Conservation (phyloP, 2,329 filamentous ascomycete species). For the Calycina herbarum region DNA sequence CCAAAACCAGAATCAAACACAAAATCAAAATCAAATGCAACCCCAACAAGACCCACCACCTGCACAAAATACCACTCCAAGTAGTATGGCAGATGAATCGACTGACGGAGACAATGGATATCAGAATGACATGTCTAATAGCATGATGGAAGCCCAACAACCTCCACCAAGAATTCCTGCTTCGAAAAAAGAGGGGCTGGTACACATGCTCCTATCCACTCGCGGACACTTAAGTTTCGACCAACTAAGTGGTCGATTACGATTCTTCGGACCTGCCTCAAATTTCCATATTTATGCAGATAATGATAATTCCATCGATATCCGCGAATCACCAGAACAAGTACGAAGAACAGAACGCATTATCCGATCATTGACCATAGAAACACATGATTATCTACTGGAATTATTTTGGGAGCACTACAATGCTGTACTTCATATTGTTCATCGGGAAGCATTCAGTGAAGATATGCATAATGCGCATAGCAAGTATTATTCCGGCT, state of each 20-base stretch:
- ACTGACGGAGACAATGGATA: constrained; percentile 25
- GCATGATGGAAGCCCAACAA: constrained; percentile 13
- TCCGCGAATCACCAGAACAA: constrained; percentile 46
- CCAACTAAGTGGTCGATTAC: constrained; percentile 49
- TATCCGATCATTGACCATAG: constrained; percentile 46
- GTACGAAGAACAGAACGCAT: constrained; percentile 48
- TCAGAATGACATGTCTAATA: constrained; percentile 14
- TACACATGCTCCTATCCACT: constrained; percentile 50
- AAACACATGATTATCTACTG: constrained; percentile 54
- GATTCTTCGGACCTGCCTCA: constrained; percentile 55
- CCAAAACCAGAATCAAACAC: background rate
- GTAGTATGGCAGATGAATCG: constrained; percentile 22
- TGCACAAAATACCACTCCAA: constrained; percentile 21
- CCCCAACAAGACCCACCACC: background rate
- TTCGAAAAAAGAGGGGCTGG: constrained; percentile 48
- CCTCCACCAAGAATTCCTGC: constrained; percentile 37
- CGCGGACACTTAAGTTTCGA: constrained; percentile 53
- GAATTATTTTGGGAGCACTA: constrained; percentile 53
- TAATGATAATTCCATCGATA: constrained; percentile 38
- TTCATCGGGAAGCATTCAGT: constrained; percentile 52
- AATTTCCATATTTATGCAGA: constrained; percentile 53
- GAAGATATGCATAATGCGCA: constrained; percentile 47
- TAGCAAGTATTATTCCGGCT: constrained; percentile 51
- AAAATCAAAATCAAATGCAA: constrained; percentile 4
- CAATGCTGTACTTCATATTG: constrained; percentile 49